Percentiles rank a stretch among this genome's conserved stretches.
phyloP scores from a whole-genome alignment of 208 protist genomes.

The Acanthamoeba sp. region DNA sequence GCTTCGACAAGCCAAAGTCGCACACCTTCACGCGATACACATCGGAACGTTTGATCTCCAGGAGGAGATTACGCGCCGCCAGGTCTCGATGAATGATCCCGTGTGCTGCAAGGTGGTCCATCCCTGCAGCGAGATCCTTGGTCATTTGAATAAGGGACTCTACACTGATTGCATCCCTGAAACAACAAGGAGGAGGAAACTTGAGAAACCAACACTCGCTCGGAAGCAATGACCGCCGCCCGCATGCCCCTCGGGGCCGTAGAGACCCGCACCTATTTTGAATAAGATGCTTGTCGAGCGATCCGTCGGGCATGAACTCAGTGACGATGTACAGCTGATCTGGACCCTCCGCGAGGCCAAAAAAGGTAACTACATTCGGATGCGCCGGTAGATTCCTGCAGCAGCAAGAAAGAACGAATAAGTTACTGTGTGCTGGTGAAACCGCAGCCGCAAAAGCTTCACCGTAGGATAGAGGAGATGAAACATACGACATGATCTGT shows the following conservation, averaged over 20 bases:
- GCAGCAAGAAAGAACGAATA: background rate
- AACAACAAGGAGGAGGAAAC: too few relatives aligned
- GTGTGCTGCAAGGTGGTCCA: constrained; percentile 60
- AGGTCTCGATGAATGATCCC: constrained; percentile 57
- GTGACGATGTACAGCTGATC: constrained; percentile 64
- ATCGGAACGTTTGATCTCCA: constrained; percentile 38
- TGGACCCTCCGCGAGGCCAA: constrained; percentile 36
- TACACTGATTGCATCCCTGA: constrained; percentile 44
- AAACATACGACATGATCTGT: constrained; percentile 71
- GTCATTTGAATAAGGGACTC: constrained; percentile 59
- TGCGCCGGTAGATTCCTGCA: constrained; percentile 53
- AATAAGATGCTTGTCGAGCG: constrained; percentile 60
- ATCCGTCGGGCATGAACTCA: constrained; percentile 70
- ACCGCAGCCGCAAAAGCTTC: too few relatives aligned
- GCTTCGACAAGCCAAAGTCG: constrained; percentile 66
- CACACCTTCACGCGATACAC: constrained; percentile 72
- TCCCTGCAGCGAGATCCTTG: constrained; percentile 66
- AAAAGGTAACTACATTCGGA: constrained; percentile 74
- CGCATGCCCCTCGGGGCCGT: too few relatives aligned
- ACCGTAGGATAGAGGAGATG: background rate
- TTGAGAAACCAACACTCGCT: too few relatives aligned
- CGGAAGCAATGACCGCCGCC: too few relatives aligned
- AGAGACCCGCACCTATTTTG: constrained; percentile 5
- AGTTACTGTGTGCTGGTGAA: too few relatives aligned
- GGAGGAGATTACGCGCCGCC: constrained; percentile 63